Evolutionary conservation across 768 basidiomycete genomes (phyloP).

Genomic region (Tulasnella sp.): DNA sequence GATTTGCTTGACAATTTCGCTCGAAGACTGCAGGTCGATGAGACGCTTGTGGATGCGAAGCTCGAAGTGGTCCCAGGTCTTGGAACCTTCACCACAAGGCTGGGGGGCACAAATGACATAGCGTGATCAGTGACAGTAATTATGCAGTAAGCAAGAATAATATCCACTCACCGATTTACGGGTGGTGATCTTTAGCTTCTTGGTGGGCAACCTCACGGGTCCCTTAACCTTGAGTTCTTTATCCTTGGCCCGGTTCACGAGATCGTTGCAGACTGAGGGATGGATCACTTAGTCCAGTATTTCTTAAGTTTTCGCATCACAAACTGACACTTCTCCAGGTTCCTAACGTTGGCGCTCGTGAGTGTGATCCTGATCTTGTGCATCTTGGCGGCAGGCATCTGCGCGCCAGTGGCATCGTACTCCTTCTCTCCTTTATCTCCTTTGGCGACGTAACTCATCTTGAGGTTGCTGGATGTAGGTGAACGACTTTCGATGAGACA

Average conservation of each 20-base stretch:
- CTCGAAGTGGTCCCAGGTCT: constrained; percentile 99
- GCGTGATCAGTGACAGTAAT: too few relatives aligned
- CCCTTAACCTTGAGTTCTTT: constrained; percentile 99
- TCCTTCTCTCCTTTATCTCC: constrained; percentile 96
- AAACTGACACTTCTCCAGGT: constrained; percentile 86
- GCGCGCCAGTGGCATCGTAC: constrained; percentile 86
- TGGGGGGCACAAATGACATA: background rate
- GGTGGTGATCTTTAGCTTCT: constrained; percentile 97
- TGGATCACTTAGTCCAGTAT: background rate
- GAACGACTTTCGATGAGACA: constrained; percentile 18
- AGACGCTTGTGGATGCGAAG: constrained; percentile 99
- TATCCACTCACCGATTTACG: constrained; percentile 77
- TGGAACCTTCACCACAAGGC: constrained; percentile 95
- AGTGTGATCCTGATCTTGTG: constrained; percentile 99
- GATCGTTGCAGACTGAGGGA: constrained; percentile 74
- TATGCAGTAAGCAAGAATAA: too few relatives aligned
- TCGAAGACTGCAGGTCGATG: constrained; percentile 97
- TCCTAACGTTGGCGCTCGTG: constrained; percentile 95
- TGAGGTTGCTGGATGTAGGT: constrained; percentile 23
- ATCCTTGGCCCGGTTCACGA: constrained; percentile 99
- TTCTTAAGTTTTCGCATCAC: background rate
- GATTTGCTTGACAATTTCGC: constrained; percentile 99
- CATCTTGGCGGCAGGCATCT: constrained; percentile 77
- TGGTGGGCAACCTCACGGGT: constrained; percentile 96
- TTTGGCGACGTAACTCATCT: constrained; percentile 98